phyloP scores from a whole-genome alignment of 441 rosid species.

The Macaranga tanarius region DNA sequence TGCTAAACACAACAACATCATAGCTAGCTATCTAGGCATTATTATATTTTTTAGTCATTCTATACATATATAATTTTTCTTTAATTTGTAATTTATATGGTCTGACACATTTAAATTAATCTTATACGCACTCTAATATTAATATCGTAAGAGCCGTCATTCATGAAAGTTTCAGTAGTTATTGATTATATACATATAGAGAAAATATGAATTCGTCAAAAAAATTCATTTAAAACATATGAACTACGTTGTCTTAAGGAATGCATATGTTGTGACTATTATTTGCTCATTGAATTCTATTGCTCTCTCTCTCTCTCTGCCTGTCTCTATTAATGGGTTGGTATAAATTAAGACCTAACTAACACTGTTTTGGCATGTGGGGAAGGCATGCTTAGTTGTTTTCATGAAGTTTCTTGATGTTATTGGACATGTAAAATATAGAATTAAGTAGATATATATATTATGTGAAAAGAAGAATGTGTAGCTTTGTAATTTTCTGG shows the following conservation, averaged over 20 bases:
- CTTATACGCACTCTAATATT: too few relatives aligned
- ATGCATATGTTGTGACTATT: background rate
- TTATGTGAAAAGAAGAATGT: background rate
- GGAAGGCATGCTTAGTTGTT: conserved; percentile 35
- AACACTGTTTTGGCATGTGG: conserved; percentile 38
- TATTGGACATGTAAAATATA: background rate
- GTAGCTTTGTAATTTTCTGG: background rate
- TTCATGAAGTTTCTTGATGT: conserved; percentile 28
- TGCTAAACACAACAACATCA: too few relatives aligned
- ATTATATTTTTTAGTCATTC: too few relatives aligned
- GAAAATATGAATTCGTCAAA: too few relatives aligned
- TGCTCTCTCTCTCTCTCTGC: background rate
- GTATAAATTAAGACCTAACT: conserved; percentile 37
- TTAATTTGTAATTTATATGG: too few relatives aligned
- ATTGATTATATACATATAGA: too few relatives aligned
- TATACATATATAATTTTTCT: too few relatives aligned
- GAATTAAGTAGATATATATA: background rate
- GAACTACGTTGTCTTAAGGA: background rate
- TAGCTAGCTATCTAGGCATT: too few relatives aligned
- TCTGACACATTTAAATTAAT: too few relatives aligned
- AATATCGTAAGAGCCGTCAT: too few relatives aligned
- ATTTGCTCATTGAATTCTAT: background rate
- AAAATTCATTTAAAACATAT: too few relatives aligned
- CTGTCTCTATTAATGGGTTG: conserved; percentile 22
- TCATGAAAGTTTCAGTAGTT: too few relatives aligned